Evolutionary conservation across 495 filamentous ascomycete genomes (phyloP).

Genomic region (Penicillium riverlandense): DNA sequence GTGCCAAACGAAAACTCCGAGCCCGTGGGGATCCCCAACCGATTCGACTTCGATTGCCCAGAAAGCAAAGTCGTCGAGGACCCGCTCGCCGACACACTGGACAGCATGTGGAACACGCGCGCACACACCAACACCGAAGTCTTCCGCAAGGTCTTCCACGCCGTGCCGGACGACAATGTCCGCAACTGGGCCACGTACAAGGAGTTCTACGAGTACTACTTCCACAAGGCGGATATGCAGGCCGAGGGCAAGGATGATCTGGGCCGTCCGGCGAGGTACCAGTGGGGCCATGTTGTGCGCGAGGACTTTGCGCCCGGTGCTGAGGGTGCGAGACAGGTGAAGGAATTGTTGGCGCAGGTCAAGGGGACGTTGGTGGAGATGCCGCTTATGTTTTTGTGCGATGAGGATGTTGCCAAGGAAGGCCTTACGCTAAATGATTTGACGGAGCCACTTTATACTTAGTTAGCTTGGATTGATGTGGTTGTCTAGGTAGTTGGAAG

Average conservation of each 20-base stretch:
- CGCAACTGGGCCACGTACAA: conserved; percentile 83
- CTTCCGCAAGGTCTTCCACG: conserved; percentile 80
- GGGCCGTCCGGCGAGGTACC: conserved; percentile 40
- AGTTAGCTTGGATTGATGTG: conserved; percentile 6
- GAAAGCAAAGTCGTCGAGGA: conserved; percentile 73
- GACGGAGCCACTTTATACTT: conserved; percentile 83
- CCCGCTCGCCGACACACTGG: conserved; percentile 60
- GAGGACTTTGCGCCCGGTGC: conserved; percentile 64
- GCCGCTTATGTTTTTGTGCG: conserved; percentile 82
- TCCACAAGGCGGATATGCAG: conserved; percentile 47
- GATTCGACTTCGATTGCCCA: conserved; percentile 72
- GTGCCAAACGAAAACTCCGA: conserved; percentile 64
- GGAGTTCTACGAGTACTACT: conserved; percentile 70
- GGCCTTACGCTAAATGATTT: conserved; percentile 73
- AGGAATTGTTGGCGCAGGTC: conserved; percentile 68
- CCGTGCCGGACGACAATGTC: conserved; percentile 75
- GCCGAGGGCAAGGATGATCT: conserved; percentile 28
- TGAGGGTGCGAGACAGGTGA: conserved; percentile 63
- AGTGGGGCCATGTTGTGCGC: conserved; percentile 81
- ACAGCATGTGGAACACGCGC: conserved; percentile 62
- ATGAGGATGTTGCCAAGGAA: conserved; percentile 81
- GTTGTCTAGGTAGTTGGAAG: background rate
- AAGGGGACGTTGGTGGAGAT: conserved; percentile 85
- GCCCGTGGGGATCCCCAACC: conserved; percentile 64
- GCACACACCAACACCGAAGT: conserved; percentile 78